Evolutionary conservation across 345 rosid genomes (phyloP), one percentile per base, ranked within the genome.

Genomic region (Linum usitatissimum): DNA sequence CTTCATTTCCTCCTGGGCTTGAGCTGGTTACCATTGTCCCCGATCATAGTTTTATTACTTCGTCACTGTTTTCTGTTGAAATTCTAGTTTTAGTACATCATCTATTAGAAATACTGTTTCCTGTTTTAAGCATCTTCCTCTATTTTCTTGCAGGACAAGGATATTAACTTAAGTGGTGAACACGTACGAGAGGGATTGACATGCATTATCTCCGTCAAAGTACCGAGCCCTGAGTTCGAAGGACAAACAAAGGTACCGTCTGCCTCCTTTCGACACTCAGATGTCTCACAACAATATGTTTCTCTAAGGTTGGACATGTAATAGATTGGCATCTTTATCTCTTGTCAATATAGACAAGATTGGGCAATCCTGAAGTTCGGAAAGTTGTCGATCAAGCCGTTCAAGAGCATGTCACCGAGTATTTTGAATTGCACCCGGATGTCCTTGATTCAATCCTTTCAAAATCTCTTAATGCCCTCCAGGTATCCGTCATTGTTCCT

Each of bases 341-440:
- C 53, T 48, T 63, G 20, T 64, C 53, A 61, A 42, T 70, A 67
- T 68, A 94, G 99, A 94, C 99, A 73, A 88, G 99, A 77, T 79
- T 94, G 80, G 99, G 99, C 64, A 94, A 94, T 83, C 97, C 99
- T 30, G 99, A 94, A 77, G 97, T 94, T 68, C 88, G 97, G 61
- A 87, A 79, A 68, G 81, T 85, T 71, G 97, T 94, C 48, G 99
- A 94, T 68, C 97, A 88, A 71, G 86, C 95, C 70, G 83, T 94
- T 62, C 99, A 90, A 67, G 99, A 94, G 82, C 85, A 82, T 75
- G 89, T 94, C 65, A 84, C 96, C 0, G 99, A 90, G 74, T 94
- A 70, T 80, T 71, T 94, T 76, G 99, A 94, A 80, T 71, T 94
- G 85, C 97, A 94, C 78, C 99, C 99, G 21, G 86, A 88, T 76